These are phyloP conservation scores for Trifolium subterraneum DNA, from an alignment of 306 rosid species.

Conservation along the genomic window DNA sequence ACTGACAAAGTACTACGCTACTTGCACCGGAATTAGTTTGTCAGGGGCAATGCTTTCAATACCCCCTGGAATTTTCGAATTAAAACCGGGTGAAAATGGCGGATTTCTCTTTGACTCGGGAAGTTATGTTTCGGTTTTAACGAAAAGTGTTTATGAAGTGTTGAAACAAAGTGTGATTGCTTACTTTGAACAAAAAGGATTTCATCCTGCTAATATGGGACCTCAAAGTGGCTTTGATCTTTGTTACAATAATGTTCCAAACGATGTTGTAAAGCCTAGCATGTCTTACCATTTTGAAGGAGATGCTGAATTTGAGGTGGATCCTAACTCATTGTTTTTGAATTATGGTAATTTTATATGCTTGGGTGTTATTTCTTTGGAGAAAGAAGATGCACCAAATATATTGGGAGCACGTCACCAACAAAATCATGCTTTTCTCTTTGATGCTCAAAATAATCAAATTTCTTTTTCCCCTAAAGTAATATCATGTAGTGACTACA, in stretches of 20 bases:
- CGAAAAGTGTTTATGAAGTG: neutral
- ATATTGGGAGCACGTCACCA: neutral
- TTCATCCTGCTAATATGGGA: no score
- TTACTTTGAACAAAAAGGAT: neutral
- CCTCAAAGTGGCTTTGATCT: no score
- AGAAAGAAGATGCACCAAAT: neutral
- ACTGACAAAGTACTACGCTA: neutral
- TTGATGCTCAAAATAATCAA: neutral
- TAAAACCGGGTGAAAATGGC: neutral
- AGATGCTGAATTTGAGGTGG: slow-evolving; percentile 2
- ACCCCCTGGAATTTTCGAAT: no score
- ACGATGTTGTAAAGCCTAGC: neutral
- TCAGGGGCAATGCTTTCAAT: no score
- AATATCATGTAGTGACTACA: no score
- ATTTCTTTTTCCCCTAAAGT: neutral
- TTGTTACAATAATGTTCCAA: neutral
- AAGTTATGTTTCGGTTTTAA: neutral
- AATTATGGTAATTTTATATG: neutral
- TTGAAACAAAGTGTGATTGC: neutral
- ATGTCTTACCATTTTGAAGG: slow-evolving; percentile 32
- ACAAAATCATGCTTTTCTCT: neutral
- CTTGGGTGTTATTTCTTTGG: neutral
- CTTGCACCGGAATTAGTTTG: neutral
- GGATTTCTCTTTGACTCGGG: slow-evolving; percentile 1
- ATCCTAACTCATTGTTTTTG: neutral